Percentiles rank a stretch among this genome's conserved stretches.
These are phyloP conservation scores for Cordyceps cicadae DNA, from an alignment of 2,329 filamentous ascomycete genomes.

Conservation along the genomic window DNA sequence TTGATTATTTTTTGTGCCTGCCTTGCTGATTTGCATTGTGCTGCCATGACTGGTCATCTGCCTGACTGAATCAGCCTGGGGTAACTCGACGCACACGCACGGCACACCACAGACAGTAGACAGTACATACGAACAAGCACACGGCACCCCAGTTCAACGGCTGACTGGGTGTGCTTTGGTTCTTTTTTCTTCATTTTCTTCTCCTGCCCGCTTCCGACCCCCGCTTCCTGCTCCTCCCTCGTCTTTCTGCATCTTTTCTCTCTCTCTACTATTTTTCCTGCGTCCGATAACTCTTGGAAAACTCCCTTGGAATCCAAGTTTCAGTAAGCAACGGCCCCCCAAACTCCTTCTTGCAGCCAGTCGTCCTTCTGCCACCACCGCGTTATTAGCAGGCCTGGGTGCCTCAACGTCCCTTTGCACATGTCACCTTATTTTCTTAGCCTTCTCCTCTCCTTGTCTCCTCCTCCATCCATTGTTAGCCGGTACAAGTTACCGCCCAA, in stretches of 20 bases:
- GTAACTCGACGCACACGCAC: background rate
- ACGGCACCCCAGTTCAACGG: background rate
- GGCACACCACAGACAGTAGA: background rate
- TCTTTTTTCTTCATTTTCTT: background rate
- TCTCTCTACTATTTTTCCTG: background rate
- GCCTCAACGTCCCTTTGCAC: constrained; percentile 5
- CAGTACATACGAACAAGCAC: background rate
- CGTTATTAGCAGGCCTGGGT: background rate
- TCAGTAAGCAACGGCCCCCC: background rate
- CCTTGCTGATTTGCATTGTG: background rate
- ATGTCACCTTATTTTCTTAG: background rate
- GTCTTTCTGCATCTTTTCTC: background rate
- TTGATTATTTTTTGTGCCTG: background rate
- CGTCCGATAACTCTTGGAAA: background rate
- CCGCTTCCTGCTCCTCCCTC: background rate
- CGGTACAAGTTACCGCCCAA: background rate
- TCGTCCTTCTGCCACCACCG: background rate
- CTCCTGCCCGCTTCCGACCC: background rate
- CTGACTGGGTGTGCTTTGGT: background rate
- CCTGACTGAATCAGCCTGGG: background rate
- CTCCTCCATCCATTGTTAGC: background rate
- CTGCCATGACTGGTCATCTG: background rate
- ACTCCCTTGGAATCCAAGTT: background rate
- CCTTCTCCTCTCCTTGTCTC: background rate
- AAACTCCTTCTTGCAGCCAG: background rate